Percentiles rank a stretch among this genome's conserved stretches.
phyloP scores from a whole-genome alignment of 257 asterid species.

The Anisodus tanguticus region DNA sequence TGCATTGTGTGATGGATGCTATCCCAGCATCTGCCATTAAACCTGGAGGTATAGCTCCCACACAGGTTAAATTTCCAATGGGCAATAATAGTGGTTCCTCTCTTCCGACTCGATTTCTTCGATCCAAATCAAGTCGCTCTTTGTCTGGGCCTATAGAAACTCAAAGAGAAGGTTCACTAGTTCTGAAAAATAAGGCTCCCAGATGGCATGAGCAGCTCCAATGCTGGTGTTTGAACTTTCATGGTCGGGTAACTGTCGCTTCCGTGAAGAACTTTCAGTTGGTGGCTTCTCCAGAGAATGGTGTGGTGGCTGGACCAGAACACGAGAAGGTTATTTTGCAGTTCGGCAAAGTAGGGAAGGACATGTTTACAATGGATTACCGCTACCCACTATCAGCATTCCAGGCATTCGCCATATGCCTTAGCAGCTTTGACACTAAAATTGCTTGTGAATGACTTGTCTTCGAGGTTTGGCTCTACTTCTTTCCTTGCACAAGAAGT shows the following conservation, averaged over 20 bases:
- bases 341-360: conserved; percentile 96
- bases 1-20: conserved; percentile 75
- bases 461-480: conserved; percentile 31
- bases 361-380: conserved; percentile 89
- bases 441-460: conserved; percentile 74
- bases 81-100: conserved; percentile 46
- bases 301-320: conserved; percentile 58
- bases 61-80: conserved; percentile 59
- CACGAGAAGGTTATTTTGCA: conserved; percentile 80
- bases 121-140: conserved; percentile 54
- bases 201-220: conserved; percentile 97
- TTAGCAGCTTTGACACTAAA: conserved; percentile 89
- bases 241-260: conserved; percentile 90
- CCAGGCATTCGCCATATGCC: conserved; percentile 66
- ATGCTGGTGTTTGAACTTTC: conserved; percentile 97
- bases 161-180: conserved; percentile 54
- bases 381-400: conserved; percentile 84
- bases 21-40: conserved; percentile 69
- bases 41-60: conserved; percentile 77
- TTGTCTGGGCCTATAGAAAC: conserved; percentile 43
- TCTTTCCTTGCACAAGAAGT: conserved; percentile 1
- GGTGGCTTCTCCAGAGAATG: conserved; percentile 81
- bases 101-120: conserved; percentile 52
- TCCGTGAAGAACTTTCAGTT: conserved; percentile 93
- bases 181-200: conserved; percentile 81